phyloP scores from a whole-genome alignment of 495 filamentous ascomycete species.

The Penicillium daleae region DNA sequence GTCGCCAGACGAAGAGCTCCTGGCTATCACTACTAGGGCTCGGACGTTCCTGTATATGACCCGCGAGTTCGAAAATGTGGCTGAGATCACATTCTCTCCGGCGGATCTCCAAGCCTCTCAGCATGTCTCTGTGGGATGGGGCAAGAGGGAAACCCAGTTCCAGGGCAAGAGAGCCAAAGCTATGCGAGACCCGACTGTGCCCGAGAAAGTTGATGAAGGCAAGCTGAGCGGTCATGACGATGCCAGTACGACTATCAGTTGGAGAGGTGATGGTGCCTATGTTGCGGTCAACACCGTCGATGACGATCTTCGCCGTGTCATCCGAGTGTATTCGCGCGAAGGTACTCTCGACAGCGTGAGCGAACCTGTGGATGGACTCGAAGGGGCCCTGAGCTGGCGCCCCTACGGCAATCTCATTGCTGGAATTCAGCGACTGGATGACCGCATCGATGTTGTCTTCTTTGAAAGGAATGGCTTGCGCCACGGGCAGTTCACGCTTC shows the following conservation, averaged over 20 bases:
- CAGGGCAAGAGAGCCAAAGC: constrained; percentile 91
- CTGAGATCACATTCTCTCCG: constrained; percentile 66
- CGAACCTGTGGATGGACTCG: constrained; percentile 89
- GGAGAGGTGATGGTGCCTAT: constrained; percentile 93
- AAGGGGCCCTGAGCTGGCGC: constrained; percentile 87
- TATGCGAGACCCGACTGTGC: constrained; percentile 89
- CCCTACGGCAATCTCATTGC: constrained; percentile 89
- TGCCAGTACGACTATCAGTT: constrained; percentile 71
- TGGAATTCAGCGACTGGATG: constrained; percentile 70
- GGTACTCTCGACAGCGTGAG: constrained; percentile 88
- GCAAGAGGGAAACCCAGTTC: constrained; percentile 97
- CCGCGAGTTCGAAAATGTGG: constrained; percentile 80
- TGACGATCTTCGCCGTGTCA: constrained; percentile 65
- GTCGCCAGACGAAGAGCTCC: constrained; percentile 92
- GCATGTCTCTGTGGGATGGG: constrained; percentile 98
- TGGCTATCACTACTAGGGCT: constrained; percentile 79
- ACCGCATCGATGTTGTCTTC: constrained; percentile 82
- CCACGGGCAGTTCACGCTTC: constrained; percentile 86
- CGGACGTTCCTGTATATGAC: constrained; percentile 91
- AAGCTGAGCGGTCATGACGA: constrained; percentile 73
- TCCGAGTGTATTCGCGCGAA: constrained; percentile 88
- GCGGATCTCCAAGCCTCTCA: constrained; percentile 86
- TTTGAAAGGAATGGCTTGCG: constrained; percentile 95
- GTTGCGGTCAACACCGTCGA: constrained; percentile 84
- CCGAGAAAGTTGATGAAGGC: constrained; percentile 89